phyloP scores from a whole-genome alignment of 179 eudicot genomes.

The Drosera spatulata region DNA sequence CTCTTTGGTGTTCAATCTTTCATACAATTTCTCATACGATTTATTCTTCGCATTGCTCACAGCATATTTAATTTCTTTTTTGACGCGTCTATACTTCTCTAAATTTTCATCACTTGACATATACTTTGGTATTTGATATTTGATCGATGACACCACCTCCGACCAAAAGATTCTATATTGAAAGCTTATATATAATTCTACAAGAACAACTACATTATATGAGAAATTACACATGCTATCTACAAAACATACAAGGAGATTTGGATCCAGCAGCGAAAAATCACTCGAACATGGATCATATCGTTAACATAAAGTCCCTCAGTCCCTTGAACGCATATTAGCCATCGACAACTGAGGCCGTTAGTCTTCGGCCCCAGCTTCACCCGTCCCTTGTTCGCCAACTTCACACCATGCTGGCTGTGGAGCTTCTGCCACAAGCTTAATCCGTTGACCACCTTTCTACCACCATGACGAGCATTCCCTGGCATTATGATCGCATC shows the following conservation, averaged over 20 bases:
- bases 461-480: conserved; percentile 10
- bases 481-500: conserved; percentile 8
- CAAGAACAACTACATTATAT: neutral
- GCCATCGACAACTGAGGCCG: conserved; percentile 19
- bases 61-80: no score
- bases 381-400: conserved; percentile 27
- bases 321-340: conserved; percentile 17
- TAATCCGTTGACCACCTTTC: conserved; percentile 22
- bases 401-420: conserved; percentile 24
- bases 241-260: no score
- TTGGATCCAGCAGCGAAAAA: no score
- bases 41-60: no score
- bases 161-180: no score
- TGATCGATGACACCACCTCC: no score
- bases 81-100: no score
- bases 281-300: no score
- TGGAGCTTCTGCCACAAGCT: conserved; percentile 35
- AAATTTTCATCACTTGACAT: no score
- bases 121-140: conserved; percentile 2
- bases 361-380: conserved; percentile 30
- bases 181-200: neutral
- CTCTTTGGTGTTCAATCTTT: no score
- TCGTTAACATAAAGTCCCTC: neutral
- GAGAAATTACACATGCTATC: no score
- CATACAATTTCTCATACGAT: no score